A percentile compares a stretch with the other conserved stretches of the same genome.
Conservation (phyloP, 306 rosid species). For the Glycine soja region DNA sequence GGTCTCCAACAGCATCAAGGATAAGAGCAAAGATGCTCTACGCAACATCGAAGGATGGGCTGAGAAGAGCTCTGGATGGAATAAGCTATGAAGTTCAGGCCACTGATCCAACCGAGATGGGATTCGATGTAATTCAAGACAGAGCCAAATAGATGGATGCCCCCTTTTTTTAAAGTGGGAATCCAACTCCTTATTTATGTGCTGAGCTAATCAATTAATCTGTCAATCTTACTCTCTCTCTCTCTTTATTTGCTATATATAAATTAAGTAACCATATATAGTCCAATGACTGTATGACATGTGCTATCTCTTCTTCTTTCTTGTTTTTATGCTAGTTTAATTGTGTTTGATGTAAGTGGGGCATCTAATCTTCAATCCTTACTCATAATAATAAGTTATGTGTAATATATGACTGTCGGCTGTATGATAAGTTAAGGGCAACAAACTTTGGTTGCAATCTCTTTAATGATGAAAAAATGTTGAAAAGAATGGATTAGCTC, state of each 20-base stretch:
- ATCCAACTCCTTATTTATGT: not conserved
- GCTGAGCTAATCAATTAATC: conserved; percentile 43
- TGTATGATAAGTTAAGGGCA: conserved; percentile 50
- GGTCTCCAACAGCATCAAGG: conserved; percentile 97
- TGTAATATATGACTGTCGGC: conserved; percentile 47
- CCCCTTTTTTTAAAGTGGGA: not conserved
- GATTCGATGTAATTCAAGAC: conserved; percentile 73
- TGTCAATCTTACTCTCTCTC: conserved; percentile 39
- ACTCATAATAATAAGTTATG: conserved; percentile 36
- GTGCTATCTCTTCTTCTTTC: no score
- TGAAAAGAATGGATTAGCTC: conserved; percentile 36
- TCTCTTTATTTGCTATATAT: no score
- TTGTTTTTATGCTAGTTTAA: no score
- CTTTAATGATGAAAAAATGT: conserved; percentile 34
- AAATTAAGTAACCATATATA: no score
- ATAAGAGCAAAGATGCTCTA: conserved; percentile 94
- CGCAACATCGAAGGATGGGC: conserved; percentile 95
- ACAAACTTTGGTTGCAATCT: conserved; percentile 40
- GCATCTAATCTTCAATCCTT: conserved; percentile 46
- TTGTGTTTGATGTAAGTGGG: conserved; percentile 45
- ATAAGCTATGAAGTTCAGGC: conserved; percentile 93
- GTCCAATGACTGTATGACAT: no score
- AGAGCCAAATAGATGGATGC: conserved; percentile 49
- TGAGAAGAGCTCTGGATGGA: conserved; percentile 94
- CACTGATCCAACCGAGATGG: conserved; percentile 98